Conservation (phyloP, 352 stramenopile genomes). For the Peronospora tabacina region DNA sequence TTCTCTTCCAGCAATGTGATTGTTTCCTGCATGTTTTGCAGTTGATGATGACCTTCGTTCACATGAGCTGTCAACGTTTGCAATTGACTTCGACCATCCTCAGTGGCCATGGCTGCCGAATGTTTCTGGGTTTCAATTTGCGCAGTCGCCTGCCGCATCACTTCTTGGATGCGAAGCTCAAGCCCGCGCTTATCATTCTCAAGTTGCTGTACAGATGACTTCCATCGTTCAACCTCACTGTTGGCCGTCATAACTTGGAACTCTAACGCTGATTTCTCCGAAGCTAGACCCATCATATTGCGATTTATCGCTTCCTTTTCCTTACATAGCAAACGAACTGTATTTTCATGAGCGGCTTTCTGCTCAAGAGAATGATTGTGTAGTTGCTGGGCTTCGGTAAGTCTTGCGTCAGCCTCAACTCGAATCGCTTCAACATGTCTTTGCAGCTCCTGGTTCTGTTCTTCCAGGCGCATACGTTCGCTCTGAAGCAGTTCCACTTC, state of each 20-base stretch:
- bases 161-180: conserved; percentile 40
- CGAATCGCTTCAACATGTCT: conserved; percentile 38
- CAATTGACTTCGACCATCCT: conserved; percentile 38
- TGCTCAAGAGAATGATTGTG: conserved; percentile 40
- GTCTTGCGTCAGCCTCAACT: conserved; percentile 34
- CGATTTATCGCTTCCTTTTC: conserved; percentile 63
- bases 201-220: conserved; percentile 27
- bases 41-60: conserved; percentile 35
- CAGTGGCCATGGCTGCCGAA: conserved; percentile 31
- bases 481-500: conserved; percentile 46
- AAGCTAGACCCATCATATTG: conserved; percentile 34
- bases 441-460: conserved; percentile 46
- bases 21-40: conserved; percentile 33
- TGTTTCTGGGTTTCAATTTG: conserved; percentile 45
- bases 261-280: conserved; percentile 48
- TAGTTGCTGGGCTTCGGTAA: conserved; percentile 39
- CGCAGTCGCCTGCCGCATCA: conserved; percentile 42
- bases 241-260: conserved; percentile 39
- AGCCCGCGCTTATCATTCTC: conserved; percentile 48
- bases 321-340: conserved; percentile 38
- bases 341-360: conserved; percentile 41
- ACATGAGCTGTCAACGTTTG: conserved; percentile 36
- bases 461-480: conserved; percentile 50
- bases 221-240: conserved; percentile 33
- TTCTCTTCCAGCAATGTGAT: conserved; percentile 29